Percentiles rank a stretch among this genome's conserved stretches.
Evolutionary conservation across 2,329 filamentous ascomycete species (phyloP).

Genomic region (Colletotrichum simmondsii): DNA sequence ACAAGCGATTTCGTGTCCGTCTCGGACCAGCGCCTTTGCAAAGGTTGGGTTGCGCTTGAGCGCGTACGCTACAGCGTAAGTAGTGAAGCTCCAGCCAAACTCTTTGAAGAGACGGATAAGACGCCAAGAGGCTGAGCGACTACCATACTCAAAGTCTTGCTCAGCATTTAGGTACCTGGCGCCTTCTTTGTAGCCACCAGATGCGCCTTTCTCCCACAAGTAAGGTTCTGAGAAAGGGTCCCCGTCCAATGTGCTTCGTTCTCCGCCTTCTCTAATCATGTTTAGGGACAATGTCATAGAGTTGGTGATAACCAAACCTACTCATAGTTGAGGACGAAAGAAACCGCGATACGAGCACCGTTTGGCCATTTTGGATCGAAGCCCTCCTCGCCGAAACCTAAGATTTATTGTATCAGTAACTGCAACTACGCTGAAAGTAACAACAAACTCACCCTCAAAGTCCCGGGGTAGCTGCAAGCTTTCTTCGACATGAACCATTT

Average conservation of each 20-base stretch:
- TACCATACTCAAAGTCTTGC: conserved; percentile 41
- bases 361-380: conserved; percentile 39
- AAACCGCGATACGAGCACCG: conserved; percentile 38
- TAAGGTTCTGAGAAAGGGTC: conserved; percentile 39
- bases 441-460: conserved; percentile 38
- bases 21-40: conserved; percentile 49
- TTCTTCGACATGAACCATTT: conserved; percentile 22
- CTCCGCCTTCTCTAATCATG: conserved; percentile 39
- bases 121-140: conserved; percentile 46
- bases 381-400: conserved; percentile 38
- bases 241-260: conserved; percentile 40
- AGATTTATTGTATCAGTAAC: not conserved
- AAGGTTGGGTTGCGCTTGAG: conserved; percentile 53
- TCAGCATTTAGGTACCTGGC: conserved; percentile 38
- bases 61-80: conserved; percentile 52
- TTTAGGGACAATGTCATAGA: too few species aligned
- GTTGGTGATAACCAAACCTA: conserved; percentile 7
- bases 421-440: too few species aligned
- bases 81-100: conserved; percentile 53
- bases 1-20: conserved; percentile 52
- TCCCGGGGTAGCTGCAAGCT: conserved; percentile 32
- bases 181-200: conserved; percentile 37
- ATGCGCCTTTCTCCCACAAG: conserved; percentile 40
- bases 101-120: conserved; percentile 53
- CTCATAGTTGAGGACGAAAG: conserved; percentile 40